Evolutionary conservation across 1,139 yeast species (phyloP).

Genomic region (Hansenula anomala): DNA sequence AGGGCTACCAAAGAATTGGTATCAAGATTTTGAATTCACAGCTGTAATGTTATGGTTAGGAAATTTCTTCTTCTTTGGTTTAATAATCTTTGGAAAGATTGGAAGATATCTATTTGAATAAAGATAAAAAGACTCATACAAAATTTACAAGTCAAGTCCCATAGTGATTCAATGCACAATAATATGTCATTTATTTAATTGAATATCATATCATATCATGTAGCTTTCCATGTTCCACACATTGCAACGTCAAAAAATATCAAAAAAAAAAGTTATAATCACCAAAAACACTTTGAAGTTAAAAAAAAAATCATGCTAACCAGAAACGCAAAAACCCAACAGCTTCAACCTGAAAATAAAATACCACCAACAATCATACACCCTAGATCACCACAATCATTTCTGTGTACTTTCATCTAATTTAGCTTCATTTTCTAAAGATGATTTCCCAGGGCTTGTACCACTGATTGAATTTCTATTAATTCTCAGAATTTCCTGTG

Average conservation of each 20-base stretch:
- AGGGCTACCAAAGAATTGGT: slow-evolving; percentile 11
- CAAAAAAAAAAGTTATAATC: no score
- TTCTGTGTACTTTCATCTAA: slow-evolving; percentile 6
- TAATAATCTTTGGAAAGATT: slow-evolving; percentile 62
- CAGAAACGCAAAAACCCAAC: no score
- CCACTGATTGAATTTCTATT: slow-evolving; percentile 5
- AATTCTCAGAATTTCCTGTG: slow-evolving; percentile 3
- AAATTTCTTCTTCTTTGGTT: slow-evolving; percentile 64
- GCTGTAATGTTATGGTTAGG: slow-evolving; percentile 40
- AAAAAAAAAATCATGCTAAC: no score
- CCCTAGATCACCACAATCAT: neutral
- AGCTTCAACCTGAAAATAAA: no score
- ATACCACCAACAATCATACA: neutral
- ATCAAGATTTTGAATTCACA: slow-evolving; percentile 10
- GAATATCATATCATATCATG: no score
- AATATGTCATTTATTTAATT: no score
- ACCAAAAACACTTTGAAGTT: no score
- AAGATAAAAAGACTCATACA: slow-evolving; percentile 1
- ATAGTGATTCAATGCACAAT: no score
- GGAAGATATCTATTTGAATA: slow-evolving; percentile 39
- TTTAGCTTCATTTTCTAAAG: slow-evolving; percentile 16
- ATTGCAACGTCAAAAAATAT: no score
- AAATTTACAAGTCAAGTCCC: no score
- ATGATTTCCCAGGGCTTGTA: slow-evolving; percentile 10
- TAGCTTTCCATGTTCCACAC: no score